These are phyloP conservation scores for Aspergillus latus DNA, from an alignment of 2,329 filamentous ascomycete species.

Conservation along the genomic window DNA sequence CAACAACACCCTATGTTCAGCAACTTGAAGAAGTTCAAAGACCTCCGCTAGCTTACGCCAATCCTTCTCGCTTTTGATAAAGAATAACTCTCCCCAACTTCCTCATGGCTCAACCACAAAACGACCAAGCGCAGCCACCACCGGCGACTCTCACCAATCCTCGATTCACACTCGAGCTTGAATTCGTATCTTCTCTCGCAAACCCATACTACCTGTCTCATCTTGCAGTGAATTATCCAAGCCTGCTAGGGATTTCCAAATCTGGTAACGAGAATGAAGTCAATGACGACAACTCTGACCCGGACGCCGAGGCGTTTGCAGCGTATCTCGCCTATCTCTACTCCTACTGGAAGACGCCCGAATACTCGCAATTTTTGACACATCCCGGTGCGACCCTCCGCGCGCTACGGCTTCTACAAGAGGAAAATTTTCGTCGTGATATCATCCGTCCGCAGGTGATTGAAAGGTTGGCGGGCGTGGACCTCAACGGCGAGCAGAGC, in stretches of 20 bases:
- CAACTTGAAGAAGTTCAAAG: background rate
- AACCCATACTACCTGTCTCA: slow-evolving; percentile 52
- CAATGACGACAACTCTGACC: slow-evolving; percentile 29
- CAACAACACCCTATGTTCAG: background rate
- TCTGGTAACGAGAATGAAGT: slow-evolving; percentile 30
- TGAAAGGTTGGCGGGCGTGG: slow-evolving; percentile 47
- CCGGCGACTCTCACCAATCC: slow-evolving; percentile 43
- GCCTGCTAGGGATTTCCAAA: slow-evolving; percentile 43
- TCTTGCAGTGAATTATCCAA: slow-evolving; percentile 48
- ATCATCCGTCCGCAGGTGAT: slow-evolving; percentile 80
- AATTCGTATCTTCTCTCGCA: slow-evolving; percentile 51
- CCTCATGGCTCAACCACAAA: slow-evolving; percentile 22
- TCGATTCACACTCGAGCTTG: slow-evolving; percentile 51
- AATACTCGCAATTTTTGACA: slow-evolving; percentile 85
- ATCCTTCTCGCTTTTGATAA: background rate
- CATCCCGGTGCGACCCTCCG: slow-evolving; percentile 85
- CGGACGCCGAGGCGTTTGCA: slow-evolving; percentile 62
- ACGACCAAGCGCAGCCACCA: slow-evolving; percentile 27
- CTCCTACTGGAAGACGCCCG: slow-evolving; percentile 82
- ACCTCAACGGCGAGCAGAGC: slow-evolving; percentile 20
- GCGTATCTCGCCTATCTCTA: slow-evolving; percentile 84
- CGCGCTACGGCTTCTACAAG: slow-evolving; percentile 83
- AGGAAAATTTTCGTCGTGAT: slow-evolving; percentile 81
- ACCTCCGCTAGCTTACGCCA: background rate
- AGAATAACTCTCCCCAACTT: background rate